phyloP scores from a whole-genome alignment of 179 eudicot species.

The Spinacia oleracea region DNA sequence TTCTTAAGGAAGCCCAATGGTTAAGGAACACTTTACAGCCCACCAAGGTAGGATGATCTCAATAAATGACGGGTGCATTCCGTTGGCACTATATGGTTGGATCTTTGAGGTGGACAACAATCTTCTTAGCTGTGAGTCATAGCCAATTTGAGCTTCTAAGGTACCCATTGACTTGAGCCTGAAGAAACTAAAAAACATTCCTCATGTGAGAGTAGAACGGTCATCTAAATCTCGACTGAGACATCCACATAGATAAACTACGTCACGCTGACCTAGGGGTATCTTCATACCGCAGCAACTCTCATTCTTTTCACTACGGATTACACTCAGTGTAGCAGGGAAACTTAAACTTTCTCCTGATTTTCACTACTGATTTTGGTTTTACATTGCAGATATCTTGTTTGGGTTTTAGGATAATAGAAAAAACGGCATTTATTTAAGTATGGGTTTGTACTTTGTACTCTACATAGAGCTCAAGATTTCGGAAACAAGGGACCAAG shows the following conservation, averaged over 20 bases:
- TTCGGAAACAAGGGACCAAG: background rate
- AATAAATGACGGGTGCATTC: background rate
- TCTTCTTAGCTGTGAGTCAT: background rate
- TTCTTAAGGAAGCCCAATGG: background rate
- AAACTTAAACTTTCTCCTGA: background rate
- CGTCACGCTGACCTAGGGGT: background rate
- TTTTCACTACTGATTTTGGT: background rate
- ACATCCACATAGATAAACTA: background rate
- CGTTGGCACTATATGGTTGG: background rate
- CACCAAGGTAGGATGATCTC: background rate
- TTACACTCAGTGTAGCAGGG: background rate
- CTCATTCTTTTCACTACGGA: background rate
- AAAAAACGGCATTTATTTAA: background rate
- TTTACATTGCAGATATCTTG: background rate
- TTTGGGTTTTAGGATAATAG: background rate
- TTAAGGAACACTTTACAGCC: background rate
- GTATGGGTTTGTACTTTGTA: no score
- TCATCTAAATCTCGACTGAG: background rate
- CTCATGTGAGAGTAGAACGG: background rate
- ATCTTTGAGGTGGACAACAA: background rate
- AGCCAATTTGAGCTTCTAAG: background rate
- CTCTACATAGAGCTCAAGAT: background rate
- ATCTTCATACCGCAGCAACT: background rate
- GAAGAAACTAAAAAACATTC: background rate
- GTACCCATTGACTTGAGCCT: background rate